These are phyloP conservation scores for Fusarium piperis DNA, from an alignment of 2,329 filamentous ascomycete species.

Conservation along the genomic window DNA sequence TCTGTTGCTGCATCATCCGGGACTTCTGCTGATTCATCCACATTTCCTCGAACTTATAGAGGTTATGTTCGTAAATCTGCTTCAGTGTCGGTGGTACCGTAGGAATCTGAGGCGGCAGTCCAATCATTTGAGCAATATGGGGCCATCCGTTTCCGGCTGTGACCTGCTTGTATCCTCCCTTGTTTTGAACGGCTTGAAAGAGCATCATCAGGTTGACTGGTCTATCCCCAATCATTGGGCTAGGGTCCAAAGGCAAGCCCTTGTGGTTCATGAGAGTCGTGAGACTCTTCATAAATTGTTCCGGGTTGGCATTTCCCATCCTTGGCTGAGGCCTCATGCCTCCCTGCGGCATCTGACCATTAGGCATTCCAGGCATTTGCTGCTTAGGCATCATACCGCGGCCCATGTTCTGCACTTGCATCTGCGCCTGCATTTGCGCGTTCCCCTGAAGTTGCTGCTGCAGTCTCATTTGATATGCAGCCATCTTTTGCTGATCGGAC, in stretches of 20 bases:
- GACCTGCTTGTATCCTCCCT: constrained; percentile 81
- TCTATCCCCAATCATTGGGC: constrained; percentile 78
- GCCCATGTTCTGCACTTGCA: constrained; percentile 59
- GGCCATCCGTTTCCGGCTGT: constrained; percentile 77
- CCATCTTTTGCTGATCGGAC: constrained; percentile 77
- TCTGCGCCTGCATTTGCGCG: constrained; percentile 61
- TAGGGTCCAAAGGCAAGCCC: constrained; percentile 77
- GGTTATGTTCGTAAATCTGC: constrained; percentile 77
- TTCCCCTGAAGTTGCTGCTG: constrained; percentile 76
- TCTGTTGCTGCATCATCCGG: constrained; percentile 57
- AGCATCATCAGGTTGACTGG: constrained; percentile 79
- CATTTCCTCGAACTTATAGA: constrained; percentile 79
- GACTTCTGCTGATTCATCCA: constrained; percentile 65
- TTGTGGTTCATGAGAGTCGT: constrained; percentile 80
- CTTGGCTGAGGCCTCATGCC: constrained; percentile 62
- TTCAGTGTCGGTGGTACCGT: constrained; percentile 76
- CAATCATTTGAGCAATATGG: constrained; percentile 72
- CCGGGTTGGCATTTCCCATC: constrained; percentile 62
- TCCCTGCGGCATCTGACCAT: constrained; percentile 64
- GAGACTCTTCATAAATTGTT: constrained; percentile 80
- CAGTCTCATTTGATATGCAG: constrained; percentile 83
- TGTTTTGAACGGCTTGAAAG: constrained; percentile 78
- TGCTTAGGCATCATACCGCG: constrained; percentile 65
- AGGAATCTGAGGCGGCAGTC: constrained; percentile 71
- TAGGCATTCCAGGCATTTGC: constrained; percentile 59